These are phyloP conservation scores for Candida silvatica DNA, from an alignment of 805 yeast genomes.

Conservation along the genomic window DNA sequence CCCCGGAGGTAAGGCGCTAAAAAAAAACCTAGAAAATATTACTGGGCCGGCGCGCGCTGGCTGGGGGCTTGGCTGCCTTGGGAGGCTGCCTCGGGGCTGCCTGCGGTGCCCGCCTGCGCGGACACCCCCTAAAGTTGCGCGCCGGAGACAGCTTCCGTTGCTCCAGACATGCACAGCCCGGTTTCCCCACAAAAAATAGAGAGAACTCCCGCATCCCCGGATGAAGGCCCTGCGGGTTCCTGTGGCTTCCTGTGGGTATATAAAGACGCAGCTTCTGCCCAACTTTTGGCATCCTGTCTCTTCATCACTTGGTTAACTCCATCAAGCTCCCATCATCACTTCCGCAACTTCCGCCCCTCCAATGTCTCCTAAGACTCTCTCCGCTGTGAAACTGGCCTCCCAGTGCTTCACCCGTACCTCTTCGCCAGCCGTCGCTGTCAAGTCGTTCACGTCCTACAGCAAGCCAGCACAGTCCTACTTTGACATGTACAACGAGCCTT, in stretches of 20 bases:
- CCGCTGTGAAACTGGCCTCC: constrained; percentile 20
- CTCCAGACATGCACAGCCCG: neutral
- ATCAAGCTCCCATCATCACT: neutral
- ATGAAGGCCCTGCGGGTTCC: neutral
- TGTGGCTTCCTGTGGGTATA: too few relatives aligned
- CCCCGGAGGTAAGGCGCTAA: constrained; percentile 15
- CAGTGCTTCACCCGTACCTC: constrained; percentile 13
- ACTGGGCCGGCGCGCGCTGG: too few relatives aligned
- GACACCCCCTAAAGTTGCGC: neutral
- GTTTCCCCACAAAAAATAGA: neutral
- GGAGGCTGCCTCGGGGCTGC: too few relatives aligned
- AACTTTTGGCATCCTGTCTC: neutral
- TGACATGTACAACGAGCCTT: constrained; percentile 18
- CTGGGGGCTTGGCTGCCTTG: too few relatives aligned
- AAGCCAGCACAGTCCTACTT: constrained; percentile 13
- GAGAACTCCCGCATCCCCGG: neutral
- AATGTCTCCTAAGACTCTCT: constrained; percentile 21
- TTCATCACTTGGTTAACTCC: neutral
- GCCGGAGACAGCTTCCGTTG: neutral
- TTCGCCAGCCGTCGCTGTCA: constrained; percentile 7
- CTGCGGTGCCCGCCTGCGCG: too few relatives aligned
- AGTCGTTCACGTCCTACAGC: constrained; percentile 18
- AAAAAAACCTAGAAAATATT: neutral
- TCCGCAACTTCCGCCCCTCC: neutral
- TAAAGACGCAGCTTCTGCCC: neutral